Conservation (phyloP, 768 basidiomycete genomes). For the Boletales sp. region DNA sequence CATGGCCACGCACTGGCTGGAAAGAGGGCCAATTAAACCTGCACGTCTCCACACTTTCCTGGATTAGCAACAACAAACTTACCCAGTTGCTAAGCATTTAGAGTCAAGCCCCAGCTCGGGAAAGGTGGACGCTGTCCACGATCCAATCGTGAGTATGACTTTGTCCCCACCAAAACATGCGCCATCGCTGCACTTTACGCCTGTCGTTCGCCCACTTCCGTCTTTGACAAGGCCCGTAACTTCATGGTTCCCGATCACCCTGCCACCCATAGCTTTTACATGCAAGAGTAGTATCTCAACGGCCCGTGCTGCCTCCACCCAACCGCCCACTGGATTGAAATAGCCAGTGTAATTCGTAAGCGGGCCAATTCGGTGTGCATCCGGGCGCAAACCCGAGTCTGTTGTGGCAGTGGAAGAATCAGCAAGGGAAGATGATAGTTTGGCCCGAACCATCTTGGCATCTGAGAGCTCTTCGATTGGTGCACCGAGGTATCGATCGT, state of each 20-base stretch:
- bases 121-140: constrained; percentile 85
- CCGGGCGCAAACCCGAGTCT: background rate
- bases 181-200: constrained; percentile 64
- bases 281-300: constrained; percentile 49
- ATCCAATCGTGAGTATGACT: constrained; percentile 70
- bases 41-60: too few relatives aligned
- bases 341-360: constrained; percentile 46
- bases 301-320: constrained; percentile 77
- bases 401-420: background rate
- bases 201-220: constrained; percentile 41
- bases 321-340: constrained; percentile 75
- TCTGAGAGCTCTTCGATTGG: constrained; percentile 35
- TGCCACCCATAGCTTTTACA: constrained; percentile 59
- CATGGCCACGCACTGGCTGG: constrained; percentile 75
- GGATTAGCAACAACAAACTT: background rate
- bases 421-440: constrained; percentile 12
- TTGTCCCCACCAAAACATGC: constrained; percentile 50
- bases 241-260: constrained; percentile 52
- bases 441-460: constrained; percentile 10
- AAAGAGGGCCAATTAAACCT: background rate
- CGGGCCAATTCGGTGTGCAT: constrained; percentile 11
- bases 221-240: constrained; percentile 48
- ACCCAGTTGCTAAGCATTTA: constrained; percentile 80
- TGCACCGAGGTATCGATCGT: constrained; percentile 59
- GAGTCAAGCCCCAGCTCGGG: constrained; percentile 50